These are phyloP conservation scores for Thelonectria rubi DNA, from an alignment of 2,329 filamentous ascomycete species.

Conservation along the genomic window DNA sequence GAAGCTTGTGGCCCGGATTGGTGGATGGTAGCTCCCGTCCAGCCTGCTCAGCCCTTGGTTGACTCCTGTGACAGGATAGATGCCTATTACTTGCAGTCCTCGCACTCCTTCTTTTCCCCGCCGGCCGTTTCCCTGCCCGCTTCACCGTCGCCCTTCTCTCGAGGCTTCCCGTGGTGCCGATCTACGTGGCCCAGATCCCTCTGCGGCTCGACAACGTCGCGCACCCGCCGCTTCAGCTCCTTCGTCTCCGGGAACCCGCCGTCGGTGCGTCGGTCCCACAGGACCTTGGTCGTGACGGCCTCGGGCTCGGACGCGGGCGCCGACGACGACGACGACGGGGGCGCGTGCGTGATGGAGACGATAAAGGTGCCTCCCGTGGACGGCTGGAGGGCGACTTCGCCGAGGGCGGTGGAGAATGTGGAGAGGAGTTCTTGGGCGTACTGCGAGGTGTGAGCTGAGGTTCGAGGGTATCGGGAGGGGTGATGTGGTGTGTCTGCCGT, in stretches of 20 bases:
- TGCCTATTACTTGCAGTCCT: conserved; percentile 40
- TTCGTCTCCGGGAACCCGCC: conserved; percentile 96
- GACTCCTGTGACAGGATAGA: background rate
- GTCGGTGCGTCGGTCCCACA: conserved; percentile 90
- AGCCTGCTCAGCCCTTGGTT: background rate
- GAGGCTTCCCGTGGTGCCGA: conserved; percentile 51
- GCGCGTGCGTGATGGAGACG: conserved; percentile 65
- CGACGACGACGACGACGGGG: conserved; percentile 32
- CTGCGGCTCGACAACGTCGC: conserved; percentile 82
- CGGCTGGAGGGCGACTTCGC: conserved; percentile 88
- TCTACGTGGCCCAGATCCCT: conserved; percentile 86
- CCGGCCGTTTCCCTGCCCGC: conserved; percentile 19
- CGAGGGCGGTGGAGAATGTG: conserved; percentile 84
- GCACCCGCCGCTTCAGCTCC: conserved; percentile 83
- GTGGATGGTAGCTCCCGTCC: no score
- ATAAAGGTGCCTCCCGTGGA: conserved; percentile 85
- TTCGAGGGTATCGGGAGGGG: background rate
- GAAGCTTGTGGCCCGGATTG: background rate
- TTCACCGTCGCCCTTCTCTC: conserved; percentile 15
- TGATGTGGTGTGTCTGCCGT: no score
- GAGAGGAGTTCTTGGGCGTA: conserved; percentile 95
- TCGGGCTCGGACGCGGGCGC: conserved; percentile 26
- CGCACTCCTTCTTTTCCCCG: conserved; percentile 33
- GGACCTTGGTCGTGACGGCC: conserved; percentile 54
- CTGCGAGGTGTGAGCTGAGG: conserved; percentile 53